A percentile compares a stretch with the other conserved stretches of the same genome.
phyloP scores from a whole-genome alignment of 176 grass and related monocot species.

The Carex pumila region DNA sequence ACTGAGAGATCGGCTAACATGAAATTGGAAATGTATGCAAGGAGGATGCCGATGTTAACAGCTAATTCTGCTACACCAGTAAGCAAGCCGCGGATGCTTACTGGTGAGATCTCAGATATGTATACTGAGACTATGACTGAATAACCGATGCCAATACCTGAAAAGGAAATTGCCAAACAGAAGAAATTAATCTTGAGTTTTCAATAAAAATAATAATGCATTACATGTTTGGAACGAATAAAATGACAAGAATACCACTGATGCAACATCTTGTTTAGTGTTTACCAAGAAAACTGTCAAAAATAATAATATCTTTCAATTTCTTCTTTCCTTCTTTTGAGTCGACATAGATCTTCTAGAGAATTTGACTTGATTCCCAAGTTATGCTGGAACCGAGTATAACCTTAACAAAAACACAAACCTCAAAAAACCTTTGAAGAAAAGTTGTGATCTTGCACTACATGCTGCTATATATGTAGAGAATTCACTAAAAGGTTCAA shows the following conservation, averaged over 20 bases:
- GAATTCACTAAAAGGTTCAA: too few relatives aligned
- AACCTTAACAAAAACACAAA: too few relatives aligned
- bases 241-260: not conserved
- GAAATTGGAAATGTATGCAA: slow-evolving; percentile 42
- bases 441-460: too few relatives aligned
- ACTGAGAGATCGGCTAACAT: slow-evolving; percentile 28
- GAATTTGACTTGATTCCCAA: too few relatives aligned
- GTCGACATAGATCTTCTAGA: too few relatives aligned
- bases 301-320: too few relatives aligned
- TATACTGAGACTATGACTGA: slow-evolving; percentile 27
- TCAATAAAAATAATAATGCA: not conserved
- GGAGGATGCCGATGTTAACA: slow-evolving; percentile 25
- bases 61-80: slow-evolving; percentile 17
- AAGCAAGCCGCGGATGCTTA: slow-evolving; percentile 24
- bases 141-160: slow-evolving; percentile 28
- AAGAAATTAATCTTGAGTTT: not conserved
- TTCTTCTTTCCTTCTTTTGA: too few relatives aligned
- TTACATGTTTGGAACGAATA: not conserved
- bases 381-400: too few relatives aligned
- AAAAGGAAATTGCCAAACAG: not conserved
- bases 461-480: too few relatives aligned
- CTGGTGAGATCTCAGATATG: slow-evolving; percentile 41
- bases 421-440: too few relatives aligned
- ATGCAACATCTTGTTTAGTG: not conserved
- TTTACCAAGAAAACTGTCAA: too few relatives aligned